Percentiles rank a stretch among this genome's conserved stretches.
These are phyloP conservation scores for Linum lewisii DNA, from an alignment of 345 rosid genomes.

Conservation along the genomic window DNA sequence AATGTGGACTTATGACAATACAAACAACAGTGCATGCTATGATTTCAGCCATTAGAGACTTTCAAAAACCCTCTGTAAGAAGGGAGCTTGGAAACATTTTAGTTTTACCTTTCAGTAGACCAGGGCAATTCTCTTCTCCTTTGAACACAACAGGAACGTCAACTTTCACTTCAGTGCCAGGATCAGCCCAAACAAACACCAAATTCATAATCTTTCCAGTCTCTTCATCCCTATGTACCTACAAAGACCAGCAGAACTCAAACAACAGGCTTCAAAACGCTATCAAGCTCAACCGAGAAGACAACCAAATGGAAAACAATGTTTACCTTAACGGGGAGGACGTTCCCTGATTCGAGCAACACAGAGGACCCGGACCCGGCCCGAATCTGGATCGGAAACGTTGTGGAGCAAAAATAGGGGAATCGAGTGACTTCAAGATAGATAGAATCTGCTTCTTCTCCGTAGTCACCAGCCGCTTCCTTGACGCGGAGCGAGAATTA, in stretches of 20 bases:
- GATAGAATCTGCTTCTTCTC: constrained; percentile 68
- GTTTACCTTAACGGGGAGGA: constrained; percentile 72
- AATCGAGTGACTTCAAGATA: constrained; percentile 34
- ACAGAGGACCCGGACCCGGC: constrained; percentile 66
- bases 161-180: constrained; percentile 40
- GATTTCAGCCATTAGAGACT: too few relatives aligned
- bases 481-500: constrained; percentile 28
- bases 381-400: constrained; percentile 67
- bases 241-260: not conserved
- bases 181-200: constrained; percentile 83
- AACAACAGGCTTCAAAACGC: not conserved
- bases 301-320: not conserved
- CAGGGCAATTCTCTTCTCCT: constrained; percentile 67
- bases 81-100: not conserved
- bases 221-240: constrained; percentile 79
- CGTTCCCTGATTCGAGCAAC: constrained; percentile 62
- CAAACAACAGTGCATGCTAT: too few relatives aligned
- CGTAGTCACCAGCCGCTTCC: constrained; percentile 58
- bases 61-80: too few relatives aligned
- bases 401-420: constrained; percentile 75
- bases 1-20: too few relatives aligned
- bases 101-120: constrained; percentile 66
- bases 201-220: constrained; percentile 72
- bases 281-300: not conserved
- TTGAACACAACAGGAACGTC: constrained; percentile 37